Evolutionary conservation across 2,329 filamentous ascomycete species (phyloP).

Genomic region (Calonectria pauciramosa): DNA sequence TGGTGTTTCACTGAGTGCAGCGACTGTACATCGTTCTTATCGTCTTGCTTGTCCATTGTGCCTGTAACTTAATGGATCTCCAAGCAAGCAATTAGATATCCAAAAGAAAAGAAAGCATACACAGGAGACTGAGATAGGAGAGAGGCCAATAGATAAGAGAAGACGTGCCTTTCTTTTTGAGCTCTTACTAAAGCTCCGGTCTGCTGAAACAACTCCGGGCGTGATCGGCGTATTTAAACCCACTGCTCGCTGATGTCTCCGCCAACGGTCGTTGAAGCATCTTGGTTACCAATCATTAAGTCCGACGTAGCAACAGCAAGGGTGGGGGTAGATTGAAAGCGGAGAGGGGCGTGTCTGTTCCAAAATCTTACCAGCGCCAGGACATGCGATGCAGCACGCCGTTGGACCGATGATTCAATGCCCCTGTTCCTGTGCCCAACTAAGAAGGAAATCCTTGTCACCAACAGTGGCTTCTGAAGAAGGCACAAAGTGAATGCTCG

Average conservation of each 20-base stretch:
- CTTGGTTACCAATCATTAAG: neutral
- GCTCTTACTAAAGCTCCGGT: no score
- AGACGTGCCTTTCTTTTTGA: no score
- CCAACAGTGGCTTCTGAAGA: no score
- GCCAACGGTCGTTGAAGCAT: neutral
- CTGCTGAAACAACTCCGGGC: no score
- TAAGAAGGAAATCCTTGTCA: no score
- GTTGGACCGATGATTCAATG: no score
- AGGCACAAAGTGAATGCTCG: no score
- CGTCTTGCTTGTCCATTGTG: neutral
- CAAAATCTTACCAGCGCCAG: neutral
- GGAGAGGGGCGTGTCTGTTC: neutral
- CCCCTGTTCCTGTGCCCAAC: no score
- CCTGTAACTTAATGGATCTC: neutral
- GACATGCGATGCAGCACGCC: no score
- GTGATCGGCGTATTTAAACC: neutral
- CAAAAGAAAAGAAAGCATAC: neutral
- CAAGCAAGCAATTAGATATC: neutral
- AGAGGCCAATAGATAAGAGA: no score
- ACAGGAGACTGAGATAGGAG: neutral
- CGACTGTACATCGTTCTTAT: neutral
- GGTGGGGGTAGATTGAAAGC: neutral
- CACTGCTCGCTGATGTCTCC: neutral
- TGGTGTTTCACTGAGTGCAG: neutral
- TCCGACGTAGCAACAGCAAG: neutral